These are phyloP conservation scores for Aspergillus sergii DNA, from an alignment of 2,329 filamentous ascomycete genomes.

Conservation along the genomic window DNA sequence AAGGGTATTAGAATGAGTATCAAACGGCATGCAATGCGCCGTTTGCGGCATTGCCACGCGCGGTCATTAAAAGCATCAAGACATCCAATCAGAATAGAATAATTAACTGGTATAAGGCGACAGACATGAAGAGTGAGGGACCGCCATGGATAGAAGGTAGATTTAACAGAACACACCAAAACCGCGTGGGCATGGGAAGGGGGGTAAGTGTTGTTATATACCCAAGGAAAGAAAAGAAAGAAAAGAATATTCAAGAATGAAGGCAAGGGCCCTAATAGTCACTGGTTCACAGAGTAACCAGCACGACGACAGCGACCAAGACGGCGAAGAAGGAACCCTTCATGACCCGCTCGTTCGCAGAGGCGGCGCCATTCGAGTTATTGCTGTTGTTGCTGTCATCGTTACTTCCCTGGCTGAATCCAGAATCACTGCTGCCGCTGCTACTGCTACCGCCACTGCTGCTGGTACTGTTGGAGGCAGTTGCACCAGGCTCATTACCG, in stretches of 20 bases:
- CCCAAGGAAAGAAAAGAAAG: constrained; percentile 9
- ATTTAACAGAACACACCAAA: constrained; percentile 16
- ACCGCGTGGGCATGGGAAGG: background rate
- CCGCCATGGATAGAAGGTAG: background rate
- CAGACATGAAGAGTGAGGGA: constrained; percentile 4
- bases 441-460: constrained; percentile 16
- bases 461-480: constrained; percentile 17
- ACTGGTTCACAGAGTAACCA: constrained; percentile 45
- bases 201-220: background rate
- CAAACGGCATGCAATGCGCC: constrained; percentile 5
- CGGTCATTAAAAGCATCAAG: constrained; percentile 20
- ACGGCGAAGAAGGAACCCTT: constrained; percentile 51
- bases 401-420: constrained; percentile 35
- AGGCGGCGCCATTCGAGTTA: constrained; percentile 32
- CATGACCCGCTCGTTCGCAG: constrained; percentile 44
- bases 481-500: constrained; percentile 30
- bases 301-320: constrained; percentile 48
- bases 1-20: constrained; percentile 14
- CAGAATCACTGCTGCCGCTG: constrained; percentile 24
- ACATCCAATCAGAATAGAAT: constrained; percentile 17
- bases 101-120: constrained; percentile 8
- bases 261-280: constrained; percentile 11
- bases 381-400: constrained; percentile 14
- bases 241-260: constrained; percentile 28
- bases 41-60: constrained; percentile 8